Base-by-base conservation (phyloP, 371 early-diverging fungal genomes). In the Mucor plumbeus region DNA sequence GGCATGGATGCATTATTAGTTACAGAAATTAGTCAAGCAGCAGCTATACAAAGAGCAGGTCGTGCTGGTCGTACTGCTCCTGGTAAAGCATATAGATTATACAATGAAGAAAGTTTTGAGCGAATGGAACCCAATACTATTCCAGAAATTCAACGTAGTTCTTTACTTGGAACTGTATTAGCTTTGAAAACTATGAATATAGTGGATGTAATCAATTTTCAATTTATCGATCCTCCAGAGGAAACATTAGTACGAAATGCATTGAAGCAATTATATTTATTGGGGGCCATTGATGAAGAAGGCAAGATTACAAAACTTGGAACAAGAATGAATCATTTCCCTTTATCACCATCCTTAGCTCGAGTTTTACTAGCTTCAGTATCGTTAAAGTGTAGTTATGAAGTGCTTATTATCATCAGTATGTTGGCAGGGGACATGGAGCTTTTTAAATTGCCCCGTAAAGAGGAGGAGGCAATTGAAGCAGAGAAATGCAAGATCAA, bases 1-100 rank as follows among this genome's bases (percentile, higher is more conserved):
- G 89, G 90, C 10, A 92, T 96, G 88, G 95, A 95, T 86, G 97
- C 84, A 80, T 92, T 76, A 26, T 66, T 93, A 15, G 89, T 94
- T 0, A 90, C 89, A n/a, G 92, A 91, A 13, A 90, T 96, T 58
- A 86, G 86, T 53, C 92, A 95, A 69, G 98, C 99, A 3, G 92
- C 97, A 5, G 98, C 99, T 4, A 92, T 92, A 54, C 99, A 99
- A 79, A 87, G 99, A 55, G 92, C 93, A 31, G 99, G 99, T 21
- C 90, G 99, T 48, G 99, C 99, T n/a, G 99, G 99, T 5, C 87
- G 99, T 74, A 86, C 86, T 1, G 78, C 80, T 11, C 91, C 94
- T 1, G 99, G 99, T 13, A 93, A 95, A 69, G 97, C 97, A 63
- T 99, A 94, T 74, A 86, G 99, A 54, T 77, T 99, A 41, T 99